Evolutionary conservation across 2,329 filamentous ascomycete genomes (phyloP).

Genomic region (Ceratocystis albifundus): DNA sequence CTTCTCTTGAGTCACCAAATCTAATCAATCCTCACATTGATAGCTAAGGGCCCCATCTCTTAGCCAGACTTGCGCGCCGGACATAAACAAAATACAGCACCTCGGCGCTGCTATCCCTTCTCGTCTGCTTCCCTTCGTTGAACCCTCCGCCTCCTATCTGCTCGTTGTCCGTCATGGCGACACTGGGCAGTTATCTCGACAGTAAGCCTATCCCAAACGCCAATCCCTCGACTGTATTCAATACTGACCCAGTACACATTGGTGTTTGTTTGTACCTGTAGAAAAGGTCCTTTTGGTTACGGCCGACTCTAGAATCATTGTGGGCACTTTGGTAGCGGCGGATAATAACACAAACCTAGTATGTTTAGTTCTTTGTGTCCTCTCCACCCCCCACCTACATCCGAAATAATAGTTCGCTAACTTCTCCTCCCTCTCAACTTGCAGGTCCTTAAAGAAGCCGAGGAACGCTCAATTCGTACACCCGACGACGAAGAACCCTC

Average conservation of each 20-base stretch:
- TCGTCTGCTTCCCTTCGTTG: background rate
- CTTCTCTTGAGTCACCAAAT: background rate
- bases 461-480: constrained; percentile 82
- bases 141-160: background rate
- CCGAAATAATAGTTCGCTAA: background rate
- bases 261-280: constrained; percentile 31
- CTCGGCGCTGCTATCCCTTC: background rate
- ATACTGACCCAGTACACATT: background rate
- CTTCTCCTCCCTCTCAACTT: background rate
- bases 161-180: constrained; percentile 31
- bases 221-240: background rate
- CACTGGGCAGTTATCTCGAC: constrained; percentile 37
- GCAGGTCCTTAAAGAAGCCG: constrained; percentile 65
- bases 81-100: background rate
- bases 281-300: constrained; percentile 90
- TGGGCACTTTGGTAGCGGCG: constrained; percentile 71
- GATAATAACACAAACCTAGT: constrained; percentile 87
- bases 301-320: constrained; percentile 75
- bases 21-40: background rate
- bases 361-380: constrained; percentile 25
- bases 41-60: background rate
- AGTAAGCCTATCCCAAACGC: constrained; percentile 29
- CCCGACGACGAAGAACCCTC: constrained; percentile 73
- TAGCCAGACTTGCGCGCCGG: background rate
- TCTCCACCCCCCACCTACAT: constrained; percentile 27